A percentile compares a stretch with the other conserved stretches of the same genome.
These are phyloP conservation scores for Microthyrium microscopicum DNA, from an alignment of 2,329 filamentous ascomycete species.

Conservation along the genomic window DNA sequence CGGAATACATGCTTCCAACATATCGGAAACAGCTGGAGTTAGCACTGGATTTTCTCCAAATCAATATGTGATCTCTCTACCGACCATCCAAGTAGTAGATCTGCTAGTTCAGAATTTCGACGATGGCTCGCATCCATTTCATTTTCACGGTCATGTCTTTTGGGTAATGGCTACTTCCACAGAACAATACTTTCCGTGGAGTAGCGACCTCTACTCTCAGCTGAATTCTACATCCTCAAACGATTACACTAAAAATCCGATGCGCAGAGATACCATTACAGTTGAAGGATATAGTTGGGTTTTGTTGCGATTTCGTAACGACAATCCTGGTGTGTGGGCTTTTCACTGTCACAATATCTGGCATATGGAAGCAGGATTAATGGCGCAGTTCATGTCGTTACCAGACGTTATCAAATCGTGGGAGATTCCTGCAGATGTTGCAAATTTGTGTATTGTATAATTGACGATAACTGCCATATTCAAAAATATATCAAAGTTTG, in stretches of 20 bases:
- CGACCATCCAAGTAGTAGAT: conserved; percentile 1
- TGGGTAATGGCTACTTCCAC: not conserved
- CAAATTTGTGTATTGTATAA: too few relatives aligned
- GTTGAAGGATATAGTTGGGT: not conserved
- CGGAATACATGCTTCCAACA: not conserved
- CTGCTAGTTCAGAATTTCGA: conserved; percentile 3
- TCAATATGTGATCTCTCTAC: conserved; percentile 1
- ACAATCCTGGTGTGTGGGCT: conserved; percentile 6
- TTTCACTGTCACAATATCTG: conserved; percentile 6
- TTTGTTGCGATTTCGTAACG: conserved; percentile 1
- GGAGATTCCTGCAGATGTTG: conserved; percentile 29
- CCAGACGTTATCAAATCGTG: conserved; percentile 28
- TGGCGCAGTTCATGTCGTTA: conserved; percentile 21
- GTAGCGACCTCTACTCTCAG: too few relatives aligned
- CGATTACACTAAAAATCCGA: too few relatives aligned
- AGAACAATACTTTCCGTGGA: too few relatives aligned
- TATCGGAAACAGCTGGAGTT: not conserved
- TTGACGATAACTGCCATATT: too few relatives aligned
- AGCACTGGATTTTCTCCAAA: not conserved
- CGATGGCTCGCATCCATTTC: not conserved
- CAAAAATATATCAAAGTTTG: too few relatives aligned
- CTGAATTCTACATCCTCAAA: too few relatives aligned
- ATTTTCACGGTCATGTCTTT: conserved; percentile 2
- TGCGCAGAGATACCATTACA: conserved; percentile 1
- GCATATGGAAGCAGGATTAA: conserved; percentile 4